Evolutionary conservation across 345 rosid species (phyloP).

Genomic region (Eucalyptus leucophloia): DNA sequence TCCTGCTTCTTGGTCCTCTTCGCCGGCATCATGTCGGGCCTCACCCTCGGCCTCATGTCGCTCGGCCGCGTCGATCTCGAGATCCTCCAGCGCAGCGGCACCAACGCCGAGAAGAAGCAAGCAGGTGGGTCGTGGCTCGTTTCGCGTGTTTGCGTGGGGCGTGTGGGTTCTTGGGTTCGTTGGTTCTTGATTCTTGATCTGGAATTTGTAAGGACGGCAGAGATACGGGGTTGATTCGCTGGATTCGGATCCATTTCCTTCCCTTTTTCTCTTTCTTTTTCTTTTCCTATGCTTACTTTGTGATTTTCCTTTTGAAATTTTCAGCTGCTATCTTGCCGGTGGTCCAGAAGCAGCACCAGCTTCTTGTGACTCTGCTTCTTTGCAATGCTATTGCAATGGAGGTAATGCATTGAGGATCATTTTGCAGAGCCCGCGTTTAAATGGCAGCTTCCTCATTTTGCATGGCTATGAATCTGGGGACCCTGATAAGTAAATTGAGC

Average conservation of each 20-base stretch:
- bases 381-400: slow-evolving; percentile 94
- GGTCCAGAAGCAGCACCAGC: slow-evolving; percentile 94
- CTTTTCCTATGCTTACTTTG: neutral
- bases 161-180: neutral
- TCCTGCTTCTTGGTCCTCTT: slow-evolving; percentile 81
- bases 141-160: too few species aligned
- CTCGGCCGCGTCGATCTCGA: slow-evolving; percentile 96
- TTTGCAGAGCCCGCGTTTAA: neutral
- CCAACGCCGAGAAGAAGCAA: slow-evolving; percentile 76
- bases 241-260: neutral
- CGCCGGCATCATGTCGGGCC: slow-evolving; percentile 98
- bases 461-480: neutral
- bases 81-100: slow-evolving; percentile 92
- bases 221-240: neutral
- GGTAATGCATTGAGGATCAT: slow-evolving; percentile 19
- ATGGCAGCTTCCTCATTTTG: neutral
- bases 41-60: slow-evolving; percentile 94
- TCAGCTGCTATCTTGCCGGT: slow-evolving; percentile 81
- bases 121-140: slow-evolving; percentile 34
- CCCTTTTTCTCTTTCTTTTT: neutral
- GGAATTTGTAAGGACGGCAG: neutral
- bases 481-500: neutral
- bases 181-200: neutral
- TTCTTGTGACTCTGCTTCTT: slow-evolving; percentile 78
- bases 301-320: neutral